Conservation (phyloP, 805 yeast genomes). For the Candida verbasci region DNA sequence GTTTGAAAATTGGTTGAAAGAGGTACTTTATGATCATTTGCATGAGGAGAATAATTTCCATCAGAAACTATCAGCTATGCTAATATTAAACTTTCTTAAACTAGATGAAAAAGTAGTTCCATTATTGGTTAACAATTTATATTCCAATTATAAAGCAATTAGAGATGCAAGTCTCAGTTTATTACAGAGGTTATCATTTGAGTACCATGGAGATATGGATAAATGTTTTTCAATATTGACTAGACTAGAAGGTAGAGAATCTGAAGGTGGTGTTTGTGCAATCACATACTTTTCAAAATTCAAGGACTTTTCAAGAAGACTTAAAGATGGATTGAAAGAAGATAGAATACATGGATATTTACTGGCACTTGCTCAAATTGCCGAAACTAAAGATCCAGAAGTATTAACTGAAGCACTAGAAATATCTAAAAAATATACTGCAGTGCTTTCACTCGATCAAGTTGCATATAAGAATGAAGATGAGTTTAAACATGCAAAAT, state of each 20-base stretch:
- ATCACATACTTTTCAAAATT: conserved; percentile 45
- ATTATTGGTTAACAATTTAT: conserved; percentile 54
- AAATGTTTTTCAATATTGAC: conserved; percentile 18
- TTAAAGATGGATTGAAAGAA: neutral
- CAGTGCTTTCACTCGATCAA: neutral
- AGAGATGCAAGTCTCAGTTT: conserved; percentile 44
- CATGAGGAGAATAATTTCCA: conserved; percentile 48
- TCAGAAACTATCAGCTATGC: conserved; percentile 16
- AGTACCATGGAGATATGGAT: conserved; percentile 1
- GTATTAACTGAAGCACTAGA: conserved; percentile 4
- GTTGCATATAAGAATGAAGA: conserved; percentile 5
- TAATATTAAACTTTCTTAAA: neutral
- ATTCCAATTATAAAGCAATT: conserved; percentile 75
- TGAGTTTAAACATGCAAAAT: conserved; percentile 14
- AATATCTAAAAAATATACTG: neutral
- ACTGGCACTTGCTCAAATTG: conserved; percentile 2
- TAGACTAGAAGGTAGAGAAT: conserved; percentile 53
- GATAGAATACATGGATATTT: conserved; percentile 5
- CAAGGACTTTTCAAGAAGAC: conserved; percentile 47
- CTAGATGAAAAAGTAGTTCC: conserved; percentile 29
- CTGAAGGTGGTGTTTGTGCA: conserved; percentile 76
- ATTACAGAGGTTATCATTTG: neutral
- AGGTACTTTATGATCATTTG: conserved; percentile 41
- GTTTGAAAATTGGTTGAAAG: conserved; percentile 7
- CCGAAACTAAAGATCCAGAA: neutral